Base-by-base conservation (phyloP, 805 yeast species). In the Metschnikowia rubicola region DNA sequence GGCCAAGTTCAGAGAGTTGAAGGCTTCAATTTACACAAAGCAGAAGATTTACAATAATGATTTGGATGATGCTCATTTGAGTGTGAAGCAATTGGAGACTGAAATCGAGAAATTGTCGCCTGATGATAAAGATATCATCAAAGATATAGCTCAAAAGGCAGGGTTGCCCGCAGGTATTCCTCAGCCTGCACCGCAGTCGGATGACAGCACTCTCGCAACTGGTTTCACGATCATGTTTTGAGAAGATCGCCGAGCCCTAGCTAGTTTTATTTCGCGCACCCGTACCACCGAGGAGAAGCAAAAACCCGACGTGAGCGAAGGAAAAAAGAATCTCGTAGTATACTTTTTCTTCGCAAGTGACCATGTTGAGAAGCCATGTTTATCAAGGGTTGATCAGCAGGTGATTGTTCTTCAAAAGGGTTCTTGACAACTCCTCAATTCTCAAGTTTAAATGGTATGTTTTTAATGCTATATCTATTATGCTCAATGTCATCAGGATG, bases 1-100 rank as follows among this genome's bases (percentile, higher is more conserved):
- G 51, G 65, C 60, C 39, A 75, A 78, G 51, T 83, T 84, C 53
- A 78, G 77, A 57, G 80, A 76, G 30, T 83, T 88, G 88, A 81
- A 81, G 57, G 65, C 63, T 46, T 78, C 78, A 0, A 66, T 86
- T 40, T 70, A 77, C 41, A 71, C 69, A 15, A 78, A 78, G 57
- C 90, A 85, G 62, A 68, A 66, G n/a, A 62, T 63, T 44, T 75
- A 80, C 52, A 84, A 84, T 54, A 62, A 68, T 37, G 85, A 79
- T 45, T 74, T 85, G 47, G 81, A 77, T 46, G 58, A 53, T 10
- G 50, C 69, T 41, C 76, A 75, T 50, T 55, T 56, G 12, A 55
- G 64, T 19, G 61, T 78, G 32, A 57, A 71, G 12, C 48, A 55
- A 29, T 54, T 79, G 43, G 76, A 75, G 58, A 54, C 51, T 11